Evolutionary conservation across 2,329 filamentous ascomycete species (phyloP).

Genomic region (Emmonsiellopsis sp.): DNA sequence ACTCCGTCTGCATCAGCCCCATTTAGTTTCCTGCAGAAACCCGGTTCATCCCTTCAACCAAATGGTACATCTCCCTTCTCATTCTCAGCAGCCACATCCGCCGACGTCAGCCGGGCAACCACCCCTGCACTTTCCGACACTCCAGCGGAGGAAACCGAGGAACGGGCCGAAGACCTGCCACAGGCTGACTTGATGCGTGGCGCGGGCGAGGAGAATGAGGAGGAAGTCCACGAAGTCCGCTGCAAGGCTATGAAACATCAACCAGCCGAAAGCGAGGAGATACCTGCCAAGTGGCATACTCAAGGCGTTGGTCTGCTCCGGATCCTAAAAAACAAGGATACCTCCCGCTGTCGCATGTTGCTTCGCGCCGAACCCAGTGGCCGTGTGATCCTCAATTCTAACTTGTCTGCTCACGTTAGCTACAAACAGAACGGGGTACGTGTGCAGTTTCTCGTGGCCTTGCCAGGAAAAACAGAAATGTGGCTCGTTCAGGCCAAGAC

Average conservation of each 20-base stretch:
- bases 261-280: slow-evolving; percentile 19
- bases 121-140: slow-evolving; percentile 38
- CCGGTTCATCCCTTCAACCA: slow-evolving; percentile 9
- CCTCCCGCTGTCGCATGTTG: slow-evolving; percentile 56
- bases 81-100: slow-evolving; percentile 24
- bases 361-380: slow-evolving; percentile 68
- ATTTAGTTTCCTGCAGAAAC: slow-evolving; percentile 11
- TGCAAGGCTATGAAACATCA: slow-evolving; percentile 59
- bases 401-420: slow-evolving; percentile 49
- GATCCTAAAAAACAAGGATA: slow-evolving; percentile 63
- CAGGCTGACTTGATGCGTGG: slow-evolving; percentile 61
- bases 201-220: slow-evolving; percentile 63
- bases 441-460: slow-evolving; percentile 37
- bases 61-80: slow-evolving; percentile 14
- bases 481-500: slow-evolving; percentile 66
- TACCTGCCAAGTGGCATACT: slow-evolving; percentile 48
- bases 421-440: slow-evolving; percentile 50
- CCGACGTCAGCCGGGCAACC: slow-evolving; percentile 32
- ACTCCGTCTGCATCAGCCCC: slow-evolving; percentile 8
- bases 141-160: slow-evolving; percentile 30
- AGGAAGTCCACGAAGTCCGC: slow-evolving; percentile 58
- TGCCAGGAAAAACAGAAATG: slow-evolving; percentile 54
- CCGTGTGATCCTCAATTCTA: slow-evolving; percentile 62
- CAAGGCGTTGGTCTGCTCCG: slow-evolving; percentile 64
- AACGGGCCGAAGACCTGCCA: slow-evolving; percentile 51